phyloP scores from a whole-genome alignment of 2,329 filamentous ascomycete genomes.

The Ciborinia camelliae region DNA sequence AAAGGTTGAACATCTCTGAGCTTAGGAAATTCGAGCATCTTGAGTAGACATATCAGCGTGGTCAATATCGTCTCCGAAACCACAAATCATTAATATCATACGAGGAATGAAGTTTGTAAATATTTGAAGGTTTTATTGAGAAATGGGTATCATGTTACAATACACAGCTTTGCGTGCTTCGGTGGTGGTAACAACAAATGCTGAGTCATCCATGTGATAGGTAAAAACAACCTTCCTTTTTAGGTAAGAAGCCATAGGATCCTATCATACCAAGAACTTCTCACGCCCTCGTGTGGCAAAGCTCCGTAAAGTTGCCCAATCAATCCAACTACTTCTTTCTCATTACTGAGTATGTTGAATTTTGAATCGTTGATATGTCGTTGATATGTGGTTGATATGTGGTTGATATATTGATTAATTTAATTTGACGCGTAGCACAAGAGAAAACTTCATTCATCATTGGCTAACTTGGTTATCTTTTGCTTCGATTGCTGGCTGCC shows the following conservation, averaged over 20 bases:
- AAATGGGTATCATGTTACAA: no score
- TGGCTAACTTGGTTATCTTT: not conserved
- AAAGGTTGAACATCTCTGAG: no score
- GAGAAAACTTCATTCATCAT: not conserved
- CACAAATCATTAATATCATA: no score
- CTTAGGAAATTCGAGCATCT: no score
- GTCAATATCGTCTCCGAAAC: no score
- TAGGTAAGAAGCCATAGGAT: not conserved
- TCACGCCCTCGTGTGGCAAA: not conserved
- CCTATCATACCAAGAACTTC: not conserved
- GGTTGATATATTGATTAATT: not conserved
- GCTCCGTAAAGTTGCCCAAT: not conserved
- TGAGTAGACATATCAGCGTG: no score
- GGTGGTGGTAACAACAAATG: not conserved
- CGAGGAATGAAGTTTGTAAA: no score
- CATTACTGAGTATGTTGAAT: not conserved
- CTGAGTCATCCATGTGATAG: not conserved
- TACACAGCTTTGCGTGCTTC: no score
- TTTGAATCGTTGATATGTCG: no score
- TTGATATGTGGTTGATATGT: no score
- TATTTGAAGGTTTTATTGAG: no score
- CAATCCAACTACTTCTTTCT: not conserved
- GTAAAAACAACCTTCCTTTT: conserved; percentile 5
- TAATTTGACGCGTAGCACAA: not conserved
- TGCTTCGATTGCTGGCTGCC: not conserved